phyloP scores from a whole-genome alignment of 495 filamentous ascomycete species.

The Achaetomiella virescens region DNA sequence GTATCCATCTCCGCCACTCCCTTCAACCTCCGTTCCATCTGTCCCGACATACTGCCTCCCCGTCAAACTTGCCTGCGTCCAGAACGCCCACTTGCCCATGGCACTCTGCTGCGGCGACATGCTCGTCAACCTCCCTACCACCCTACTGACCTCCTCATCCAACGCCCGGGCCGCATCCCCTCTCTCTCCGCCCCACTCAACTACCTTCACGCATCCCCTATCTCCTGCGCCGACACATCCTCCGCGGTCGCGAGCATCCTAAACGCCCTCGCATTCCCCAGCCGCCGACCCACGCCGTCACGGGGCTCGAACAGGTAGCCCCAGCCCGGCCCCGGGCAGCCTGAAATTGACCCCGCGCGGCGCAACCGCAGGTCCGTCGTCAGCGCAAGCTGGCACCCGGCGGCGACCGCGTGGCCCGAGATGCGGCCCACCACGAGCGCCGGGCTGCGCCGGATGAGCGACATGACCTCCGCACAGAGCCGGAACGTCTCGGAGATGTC shows the following conservation, averaged over 20 bases:
- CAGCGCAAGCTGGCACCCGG: conserved; percentile 27
- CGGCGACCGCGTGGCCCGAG: conserved; percentile 21
- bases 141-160: conserved; percentile 9
- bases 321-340: conserved; percentile 22
- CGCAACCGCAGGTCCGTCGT: conserved; percentile 21
- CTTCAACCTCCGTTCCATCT: conserved; percentile 4
- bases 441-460: conserved; percentile 23
- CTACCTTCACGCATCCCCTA: conserved; percentile 16
- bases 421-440: conserved; percentile 18
- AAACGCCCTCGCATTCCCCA: conserved; percentile 13
- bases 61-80: conserved; percentile 18
- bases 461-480: conserved; percentile 24
- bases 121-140: conserved; percentile 13
- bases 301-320: conserved; percentile 26
- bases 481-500: conserved; percentile 18
- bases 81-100: conserved; percentile 29
- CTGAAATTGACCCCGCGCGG: conserved; percentile 5
- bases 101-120: conserved; percentile 24
- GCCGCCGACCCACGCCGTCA: conserved; percentile 14
- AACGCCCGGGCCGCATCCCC: neutral
- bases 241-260: conserved; percentile 21
- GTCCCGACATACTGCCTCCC: neutral
- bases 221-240: conserved; percentile 9
- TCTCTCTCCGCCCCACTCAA: neutral
- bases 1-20: conserved; percentile 14